Evolutionary conservation across 371 early-diverging fungal species (phyloP), one percentile per base, ranked within the genome.

Genomic region (Basidiobolus meristosporus): DNA sequence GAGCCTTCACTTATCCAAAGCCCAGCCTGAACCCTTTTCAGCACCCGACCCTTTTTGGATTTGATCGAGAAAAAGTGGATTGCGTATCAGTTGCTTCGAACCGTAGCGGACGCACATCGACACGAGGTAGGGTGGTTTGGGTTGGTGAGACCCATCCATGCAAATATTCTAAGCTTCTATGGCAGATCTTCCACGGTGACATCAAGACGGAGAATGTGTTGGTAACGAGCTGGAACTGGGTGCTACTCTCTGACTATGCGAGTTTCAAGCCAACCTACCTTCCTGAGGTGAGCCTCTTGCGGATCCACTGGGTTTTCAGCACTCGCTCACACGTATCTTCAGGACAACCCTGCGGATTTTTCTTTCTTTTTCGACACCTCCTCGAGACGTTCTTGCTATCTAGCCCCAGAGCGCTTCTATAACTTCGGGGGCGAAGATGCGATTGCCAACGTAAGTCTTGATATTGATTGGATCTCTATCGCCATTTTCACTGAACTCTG

Each of bases 401-500:
- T 95, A n/a, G 90, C 93, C 3, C 93, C 96, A 1, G 96, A 95
- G 59, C 62, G 96, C 43, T 90, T 95, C 48, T 81, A 77, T 45
- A 70, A 78, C 20, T 63, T 78, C 2, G 73, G 71, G 15, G 68
- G 70, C 16, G 70, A 60, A 7, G 77, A 73, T 36, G 68, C 72
- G 39, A 57, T 53, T 34, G 69, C n/a, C 12, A 16, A 37, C 36
- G 47, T 44, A 28, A 49, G 44, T 17, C 51, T 51, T 19, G 47
- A 51, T 15, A 43, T 47, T 1, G 38, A 43, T n/a, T 44, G 43
- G 17, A 48, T 45, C 1, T 47, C 44, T 43, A 31, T 31, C 31
- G 10, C 9, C 31, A 31, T 31, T 10, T 31, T 31, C 31, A 31
- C 9, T 31, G n/a, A 10, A 9, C 10, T 31, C 9, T n/a, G 9